Percentiles rank a stretch among this genome's conserved stretches.
Evolutionary conservation across 2,329 filamentous ascomycete species (phyloP).

Genomic region (Fusarium guadeloupense): DNA sequence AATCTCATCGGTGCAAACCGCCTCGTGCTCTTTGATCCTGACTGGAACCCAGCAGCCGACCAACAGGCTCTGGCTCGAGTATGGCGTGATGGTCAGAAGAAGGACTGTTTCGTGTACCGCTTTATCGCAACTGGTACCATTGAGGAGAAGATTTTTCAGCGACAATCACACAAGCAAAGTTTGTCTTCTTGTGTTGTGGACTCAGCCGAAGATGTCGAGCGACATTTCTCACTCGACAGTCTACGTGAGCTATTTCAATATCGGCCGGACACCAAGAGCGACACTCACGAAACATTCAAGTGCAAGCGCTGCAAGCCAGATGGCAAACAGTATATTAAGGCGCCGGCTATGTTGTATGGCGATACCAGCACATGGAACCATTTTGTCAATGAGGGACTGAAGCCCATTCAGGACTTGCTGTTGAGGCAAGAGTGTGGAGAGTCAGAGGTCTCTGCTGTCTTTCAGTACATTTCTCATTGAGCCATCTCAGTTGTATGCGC

Average conservation of each 20-base stretch:
- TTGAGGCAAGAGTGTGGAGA: constrained; percentile 85
- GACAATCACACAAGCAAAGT: constrained; percentile 97
- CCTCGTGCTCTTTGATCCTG: constrained; percentile 93
- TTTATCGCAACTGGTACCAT: constrained; percentile 98
- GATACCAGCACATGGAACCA: constrained; percentile 99
- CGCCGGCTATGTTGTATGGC: constrained; percentile 93
- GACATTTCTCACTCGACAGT: constrained; percentile 92
- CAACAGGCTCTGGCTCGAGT: constrained; percentile 97
- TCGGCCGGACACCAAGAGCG: constrained; percentile 81
- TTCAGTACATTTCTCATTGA: constrained; percentile 96
- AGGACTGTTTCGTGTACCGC: constrained; percentile 99
- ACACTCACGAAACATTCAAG: constrained; percentile 98
- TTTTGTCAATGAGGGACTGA: constrained; percentile 83
- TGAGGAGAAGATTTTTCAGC: constrained; percentile 99
- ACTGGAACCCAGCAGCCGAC: constrained; percentile 98
- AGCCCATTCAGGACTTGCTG: constrained; percentile 88
- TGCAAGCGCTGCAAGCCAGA: constrained; percentile 93
- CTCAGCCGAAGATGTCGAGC: constrained; percentile 94
- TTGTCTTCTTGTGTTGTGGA: constrained; percentile 96
- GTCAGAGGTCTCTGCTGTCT: constrained; percentile 88
- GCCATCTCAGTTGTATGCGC: neutral
- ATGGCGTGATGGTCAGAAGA: constrained; percentile 99
- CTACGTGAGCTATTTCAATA: constrained; percentile 95
- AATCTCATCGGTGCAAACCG: constrained; percentile 96
- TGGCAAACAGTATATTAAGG: constrained; percentile 87